Conservation (phyloP, 2,329 filamentous ascomycete species). For the Neopestalotiopsis sp. region DNA sequence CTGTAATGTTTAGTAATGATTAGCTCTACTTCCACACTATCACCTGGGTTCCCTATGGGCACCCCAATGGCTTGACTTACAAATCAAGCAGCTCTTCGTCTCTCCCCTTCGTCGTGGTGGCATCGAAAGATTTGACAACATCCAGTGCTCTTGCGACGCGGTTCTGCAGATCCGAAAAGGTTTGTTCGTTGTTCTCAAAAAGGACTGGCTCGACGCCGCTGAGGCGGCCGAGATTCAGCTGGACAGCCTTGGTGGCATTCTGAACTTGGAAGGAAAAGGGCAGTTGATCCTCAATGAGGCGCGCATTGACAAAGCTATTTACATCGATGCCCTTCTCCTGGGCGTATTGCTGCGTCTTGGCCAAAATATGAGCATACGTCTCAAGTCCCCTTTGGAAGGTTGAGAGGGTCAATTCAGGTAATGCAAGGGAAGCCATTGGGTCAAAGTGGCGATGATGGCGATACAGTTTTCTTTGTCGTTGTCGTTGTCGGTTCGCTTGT, state of each 20-base stretch:
- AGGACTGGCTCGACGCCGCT: constrained; percentile 39
- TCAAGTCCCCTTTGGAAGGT: constrained; percentile 14
- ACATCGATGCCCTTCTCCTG: constrained; percentile 15
- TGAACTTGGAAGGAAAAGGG: constrained; percentile 16
- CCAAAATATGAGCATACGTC: constrained; percentile 12
- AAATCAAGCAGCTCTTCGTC: constrained; percentile 33
- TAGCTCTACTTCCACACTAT: neutral
- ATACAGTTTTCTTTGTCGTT: neutral
- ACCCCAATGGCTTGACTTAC: neutral
- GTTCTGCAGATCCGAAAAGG: constrained; percentile 37
- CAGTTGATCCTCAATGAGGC: constrained; percentile 16
- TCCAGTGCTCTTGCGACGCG: constrained; percentile 37
- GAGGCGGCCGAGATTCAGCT: constrained; percentile 31
- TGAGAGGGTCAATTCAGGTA: constrained; percentile 5
- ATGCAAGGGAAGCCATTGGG: neutral
- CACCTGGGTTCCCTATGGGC: too few relatives aligned
- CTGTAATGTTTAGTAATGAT: neutral
- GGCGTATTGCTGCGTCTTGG: constrained; percentile 9
- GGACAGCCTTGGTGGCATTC: constrained; percentile 28
- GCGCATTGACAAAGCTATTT: constrained; percentile 8
- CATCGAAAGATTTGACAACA: constrained; percentile 30
- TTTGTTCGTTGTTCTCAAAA: constrained; percentile 34
- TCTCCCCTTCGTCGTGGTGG: constrained; percentile 28
- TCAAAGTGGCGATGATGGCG: too few relatives aligned
- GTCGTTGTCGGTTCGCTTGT: neutral